These are phyloP conservation scores for Fagus sylvatica DNA, from an alignment of 306 rosid species.

Conservation along the genomic window DNA sequence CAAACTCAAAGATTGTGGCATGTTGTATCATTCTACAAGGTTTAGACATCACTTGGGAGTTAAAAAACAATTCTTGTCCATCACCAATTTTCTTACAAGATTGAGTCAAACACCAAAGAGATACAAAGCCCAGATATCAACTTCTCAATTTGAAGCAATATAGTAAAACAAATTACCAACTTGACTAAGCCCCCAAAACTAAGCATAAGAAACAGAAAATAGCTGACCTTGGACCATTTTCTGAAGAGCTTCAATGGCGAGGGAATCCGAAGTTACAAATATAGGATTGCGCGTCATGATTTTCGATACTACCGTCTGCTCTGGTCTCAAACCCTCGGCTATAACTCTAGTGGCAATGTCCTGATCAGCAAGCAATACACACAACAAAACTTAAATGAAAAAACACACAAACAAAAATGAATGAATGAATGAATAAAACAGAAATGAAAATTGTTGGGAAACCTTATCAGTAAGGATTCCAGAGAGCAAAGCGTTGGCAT, in stretches of 20 bases:
- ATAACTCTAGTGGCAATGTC: conserved; percentile 83
- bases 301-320: conserved; percentile 78
- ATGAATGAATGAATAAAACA: not conserved
- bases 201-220: not conserved
- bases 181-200: not conserved
- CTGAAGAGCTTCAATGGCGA: conserved; percentile 89
- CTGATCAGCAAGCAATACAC: conserved; percentile 45
- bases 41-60: not conserved
- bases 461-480: conserved; percentile 98
- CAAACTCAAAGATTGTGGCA: not conserved
- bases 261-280: conserved; percentile 75
- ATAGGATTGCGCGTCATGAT: conserved; percentile 86
- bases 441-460: not conserved
- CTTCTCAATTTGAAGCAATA: not conserved
- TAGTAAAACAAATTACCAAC: not conserved
- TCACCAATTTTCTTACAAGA: not conserved
- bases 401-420: not conserved
- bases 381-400: not conserved
- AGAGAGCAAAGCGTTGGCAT: conserved; percentile 83
- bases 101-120: not conserved
- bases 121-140: not conserved
- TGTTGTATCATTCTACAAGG: not conserved
- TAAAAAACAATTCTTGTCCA: no score
- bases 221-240: conserved; percentile 87
- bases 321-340: conserved; percentile 89